These are phyloP conservation scores for Neurospora sp. DNA, from an alignment of 495 filamentous ascomycete species.

Conservation along the genomic window DNA sequence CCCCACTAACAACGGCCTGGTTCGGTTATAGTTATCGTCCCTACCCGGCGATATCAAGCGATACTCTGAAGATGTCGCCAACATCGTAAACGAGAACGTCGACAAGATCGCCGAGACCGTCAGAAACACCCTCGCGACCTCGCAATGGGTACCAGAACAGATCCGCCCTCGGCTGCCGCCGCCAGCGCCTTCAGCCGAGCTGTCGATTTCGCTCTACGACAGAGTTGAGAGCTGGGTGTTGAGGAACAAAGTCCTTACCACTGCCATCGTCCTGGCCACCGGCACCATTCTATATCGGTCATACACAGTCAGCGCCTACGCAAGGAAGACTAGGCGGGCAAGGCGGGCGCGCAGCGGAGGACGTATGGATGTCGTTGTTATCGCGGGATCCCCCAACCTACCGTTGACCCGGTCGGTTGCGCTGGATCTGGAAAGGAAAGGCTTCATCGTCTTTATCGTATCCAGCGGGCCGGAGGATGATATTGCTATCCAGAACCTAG, in stretches of 20 bases:
- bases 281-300: constrained; percentile 58
- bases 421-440: constrained; percentile 76
- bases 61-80: constrained; percentile 56
- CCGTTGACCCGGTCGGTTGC: constrained; percentile 72
- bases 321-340: constrained; percentile 61
- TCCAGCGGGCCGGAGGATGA: constrained; percentile 76
- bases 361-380: constrained; percentile 77
- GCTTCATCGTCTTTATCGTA: constrained; percentile 87
- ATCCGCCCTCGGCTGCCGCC: constrained; percentile 49
- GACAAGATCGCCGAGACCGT: constrained; percentile 55
- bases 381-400: constrained; percentile 73
- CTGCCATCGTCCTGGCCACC: constrained; percentile 55
- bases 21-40: constrained; percentile 48
- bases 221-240: constrained; percentile 49
- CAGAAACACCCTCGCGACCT: constrained; percentile 50
- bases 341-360: constrained; percentile 72
- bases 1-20: background rate
- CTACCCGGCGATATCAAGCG: constrained; percentile 60
- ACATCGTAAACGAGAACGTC: constrained; percentile 66
- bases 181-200: constrained; percentile 27
- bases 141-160: constrained; percentile 60
- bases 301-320: constrained; percentile 48
- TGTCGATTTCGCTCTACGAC: constrained; percentile 26
- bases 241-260: constrained; percentile 58
- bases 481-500: constrained; percentile 59